Evolutionary conservation across 345 rosid species (phyloP), one percentile per base, ranked within the genome.

Genomic region (Hibiscus syriacus): DNA sequence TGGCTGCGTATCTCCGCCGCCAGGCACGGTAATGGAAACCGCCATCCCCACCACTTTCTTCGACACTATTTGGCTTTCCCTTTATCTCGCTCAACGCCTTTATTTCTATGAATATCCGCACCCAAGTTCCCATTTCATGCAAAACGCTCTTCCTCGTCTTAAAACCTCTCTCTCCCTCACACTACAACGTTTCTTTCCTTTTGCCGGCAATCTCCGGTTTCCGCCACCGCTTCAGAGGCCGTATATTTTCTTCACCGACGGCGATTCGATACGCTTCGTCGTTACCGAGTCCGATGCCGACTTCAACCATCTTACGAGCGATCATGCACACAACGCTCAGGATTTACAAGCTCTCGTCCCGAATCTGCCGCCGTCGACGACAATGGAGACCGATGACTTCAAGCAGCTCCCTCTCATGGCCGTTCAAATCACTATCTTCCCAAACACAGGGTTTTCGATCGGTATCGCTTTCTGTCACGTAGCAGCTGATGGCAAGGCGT

Each of bases 391-490:
- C 19, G 6, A 14, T 13, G 6, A 5, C 26, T 13, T 10, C 36
- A 55, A 26, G 32, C 36, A 14, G 36, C 59, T 25, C 17, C 4
- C 59, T 12, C 59, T 55, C 10, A 55, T 55, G 36, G 59, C 58
- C 0, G 26, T 55, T n/a, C 36, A 26, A 55, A 10, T 55, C 19
- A 55, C 59, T 2, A 13, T 55, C 36, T 26, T 55, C 29, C 59
- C 59, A 5, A 2, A 5, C 1, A 8, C 3, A 0, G 85, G 88
- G 16, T 4, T 84, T 41, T 75, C 73, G 32, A 23, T 81, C 3
- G 88, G 88, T 8, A 2, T 84, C 22, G 63, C 83, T 2, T 84
- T 69, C 25, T 78, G 67, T 65, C 83, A 78, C 22, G 82, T 70
- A 41, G 85, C 50, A 0, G 81, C 82, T 6, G 85, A 84, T 46